Evolutionary conservation across 208 protist species (phyloP).

Genomic region (Leishmania lainsoni): DNA sequence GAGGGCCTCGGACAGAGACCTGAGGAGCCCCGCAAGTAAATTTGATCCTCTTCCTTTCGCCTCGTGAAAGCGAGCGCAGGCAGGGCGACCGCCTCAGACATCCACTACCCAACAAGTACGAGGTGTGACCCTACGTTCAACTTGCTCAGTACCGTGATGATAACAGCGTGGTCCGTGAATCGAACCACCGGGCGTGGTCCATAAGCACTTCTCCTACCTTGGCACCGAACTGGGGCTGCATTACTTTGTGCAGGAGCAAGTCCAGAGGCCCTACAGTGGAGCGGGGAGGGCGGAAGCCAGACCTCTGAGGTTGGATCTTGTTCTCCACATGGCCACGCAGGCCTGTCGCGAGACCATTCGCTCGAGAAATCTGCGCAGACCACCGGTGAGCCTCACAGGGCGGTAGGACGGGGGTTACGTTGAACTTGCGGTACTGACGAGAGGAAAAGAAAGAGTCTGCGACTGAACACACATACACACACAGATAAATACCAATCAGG

Average conservation of each 20-base stretch:
- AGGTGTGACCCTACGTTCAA: no score
- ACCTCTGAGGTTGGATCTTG: neutral
- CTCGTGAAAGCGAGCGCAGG: neutral
- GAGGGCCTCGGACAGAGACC: neutral
- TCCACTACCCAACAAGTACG: neutral
- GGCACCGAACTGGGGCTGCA: neutral
- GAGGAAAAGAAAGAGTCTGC: neutral
- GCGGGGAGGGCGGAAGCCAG: neutral
- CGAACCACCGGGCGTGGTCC: neutral
- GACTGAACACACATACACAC: neutral
- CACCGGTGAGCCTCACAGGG: neutral
- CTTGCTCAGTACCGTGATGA: neutral
- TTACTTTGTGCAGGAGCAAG: neutral
- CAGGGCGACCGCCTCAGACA: neutral
- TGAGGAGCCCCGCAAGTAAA: neutral
- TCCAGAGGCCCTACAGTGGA: neutral
- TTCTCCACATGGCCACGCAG: neutral
- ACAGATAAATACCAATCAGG: no score
- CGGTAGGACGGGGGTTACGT: neutral
- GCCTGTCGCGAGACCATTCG: neutral
- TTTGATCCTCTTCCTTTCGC: neutral
- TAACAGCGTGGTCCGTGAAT: neutral
- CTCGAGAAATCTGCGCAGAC: neutral
- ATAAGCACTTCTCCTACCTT: neutral
- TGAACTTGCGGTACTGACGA: neutral